phyloP scores from a whole-genome alignment of 495 filamentous ascomycete genomes.

The Trichoderma asperelloides region DNA sequence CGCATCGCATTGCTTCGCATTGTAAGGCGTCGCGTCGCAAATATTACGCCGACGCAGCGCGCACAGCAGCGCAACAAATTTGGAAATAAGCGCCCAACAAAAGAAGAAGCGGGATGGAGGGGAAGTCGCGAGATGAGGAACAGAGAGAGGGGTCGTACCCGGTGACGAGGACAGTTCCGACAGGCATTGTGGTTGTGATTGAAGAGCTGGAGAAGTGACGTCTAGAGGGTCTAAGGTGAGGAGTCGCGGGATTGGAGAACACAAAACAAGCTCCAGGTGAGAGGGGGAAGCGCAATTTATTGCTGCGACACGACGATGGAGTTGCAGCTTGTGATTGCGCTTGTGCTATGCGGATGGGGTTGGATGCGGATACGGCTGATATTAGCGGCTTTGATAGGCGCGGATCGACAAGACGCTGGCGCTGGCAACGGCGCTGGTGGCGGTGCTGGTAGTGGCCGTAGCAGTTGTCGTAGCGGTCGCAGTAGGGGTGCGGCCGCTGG shows the following conservation, averaged over 20 bases:
- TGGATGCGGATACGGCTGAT: not conserved
- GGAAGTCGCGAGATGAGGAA: slow-evolving; percentile 14
- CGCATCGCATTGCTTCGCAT: too few species aligned
- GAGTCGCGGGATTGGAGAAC: not conserved
- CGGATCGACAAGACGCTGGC: not conserved
- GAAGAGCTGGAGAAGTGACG: not conserved
- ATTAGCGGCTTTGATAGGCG: not conserved
- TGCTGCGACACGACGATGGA: not conserved
- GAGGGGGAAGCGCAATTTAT: slow-evolving; percentile 6
- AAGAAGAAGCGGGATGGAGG: slow-evolving; percentile 6
- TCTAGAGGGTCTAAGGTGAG: not conserved
- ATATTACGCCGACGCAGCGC: too few species aligned
- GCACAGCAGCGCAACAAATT: not conserved
- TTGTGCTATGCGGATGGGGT: not conserved
- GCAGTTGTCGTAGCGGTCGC: not conserved
- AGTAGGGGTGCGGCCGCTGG: not conserved
- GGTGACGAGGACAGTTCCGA: slow-evolving; percentile 81
- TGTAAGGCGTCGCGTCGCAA: too few species aligned
- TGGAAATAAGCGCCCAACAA: not conserved
- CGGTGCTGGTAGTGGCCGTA: not conserved
- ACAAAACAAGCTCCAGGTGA: not conserved
- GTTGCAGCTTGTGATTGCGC: not conserved
- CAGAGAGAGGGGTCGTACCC: slow-evolving; percentile 52
- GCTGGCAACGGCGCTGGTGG: not conserved
- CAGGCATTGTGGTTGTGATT: slow-evolving; percentile 57